These are phyloP conservation scores for Pseudogymnoascus sp. DNA, from an alignment of 2,329 filamentous ascomycete genomes.

Conservation along the genomic window DNA sequence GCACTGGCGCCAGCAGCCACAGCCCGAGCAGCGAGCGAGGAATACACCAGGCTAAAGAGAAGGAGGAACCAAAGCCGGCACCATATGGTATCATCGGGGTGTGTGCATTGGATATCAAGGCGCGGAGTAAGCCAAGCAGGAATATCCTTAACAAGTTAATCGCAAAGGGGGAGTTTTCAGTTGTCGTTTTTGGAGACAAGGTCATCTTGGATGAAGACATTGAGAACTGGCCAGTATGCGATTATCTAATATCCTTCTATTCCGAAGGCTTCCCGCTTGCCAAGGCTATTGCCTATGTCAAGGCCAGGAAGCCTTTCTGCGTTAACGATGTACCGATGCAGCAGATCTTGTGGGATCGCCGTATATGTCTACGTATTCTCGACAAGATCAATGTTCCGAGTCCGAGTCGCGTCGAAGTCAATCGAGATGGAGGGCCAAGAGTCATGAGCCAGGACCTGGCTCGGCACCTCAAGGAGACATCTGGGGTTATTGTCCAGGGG, in stretches of 20 bases:
- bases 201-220: conserved; percentile 95
- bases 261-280: conserved; percentile 95
- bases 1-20: conserved; percentile 67
- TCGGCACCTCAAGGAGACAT: conserved; percentile 70
- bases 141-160: conserved; percentile 93
- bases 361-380: conserved; percentile 77
- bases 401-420: conserved; percentile 81
- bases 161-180: conserved; percentile 85
- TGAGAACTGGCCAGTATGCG: conserved; percentile 86
- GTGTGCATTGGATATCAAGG: conserved; percentile 91
- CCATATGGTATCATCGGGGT: conserved; percentile 72
- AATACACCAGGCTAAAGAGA: conserved; percentile 41
- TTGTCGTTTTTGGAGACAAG: conserved; percentile 97
- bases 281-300: conserved; percentile 93
- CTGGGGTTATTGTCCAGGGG: conserved; percentile 66
- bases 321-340: conserved; percentile 98
- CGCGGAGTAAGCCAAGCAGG: conserved; percentile 89
- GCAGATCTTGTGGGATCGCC: conserved; percentile 89
- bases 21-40: conserved; percentile 66
- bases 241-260: conserved; percentile 97
- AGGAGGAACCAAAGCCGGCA: conserved; percentile 50
- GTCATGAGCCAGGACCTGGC: conserved; percentile 71
- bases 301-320: conserved; percentile 87
- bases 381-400: conserved; percentile 87
- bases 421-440: conserved; percentile 79